Percentiles rank a stretch among this genome's conserved stretches.
These are phyloP conservation scores for Lentinus tigrinus DNA, from an alignment of 768 basidiomycete genomes.

Conservation along the genomic window DNA sequence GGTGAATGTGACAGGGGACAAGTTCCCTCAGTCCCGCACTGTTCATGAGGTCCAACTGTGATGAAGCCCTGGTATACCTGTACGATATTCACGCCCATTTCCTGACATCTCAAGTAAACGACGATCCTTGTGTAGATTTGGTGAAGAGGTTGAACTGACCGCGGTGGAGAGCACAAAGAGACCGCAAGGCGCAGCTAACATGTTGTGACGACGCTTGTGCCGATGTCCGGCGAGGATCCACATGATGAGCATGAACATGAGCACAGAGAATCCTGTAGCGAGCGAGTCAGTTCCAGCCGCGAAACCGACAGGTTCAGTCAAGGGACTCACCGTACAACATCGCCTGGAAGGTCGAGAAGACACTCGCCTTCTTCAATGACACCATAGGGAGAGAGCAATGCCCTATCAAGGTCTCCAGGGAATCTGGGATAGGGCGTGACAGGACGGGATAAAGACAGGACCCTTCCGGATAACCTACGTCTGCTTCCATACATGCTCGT, in stretches of 20 bases:
- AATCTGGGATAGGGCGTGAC: neutral
- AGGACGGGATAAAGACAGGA: neutral
- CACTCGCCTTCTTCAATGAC: conserved; percentile 4
- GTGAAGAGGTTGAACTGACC: neutral
- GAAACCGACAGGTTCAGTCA: neutral
- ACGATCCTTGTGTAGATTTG: too few relatives aligned
- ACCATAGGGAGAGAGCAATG: conserved; percentile 1
- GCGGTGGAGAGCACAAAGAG: conserved; percentile 19
- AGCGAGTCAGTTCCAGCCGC: neutral
- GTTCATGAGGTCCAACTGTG: conserved; percentile 1
- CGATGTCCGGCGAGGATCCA: conserved; percentile 22
- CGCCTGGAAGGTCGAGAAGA: conserved; percentile 22
- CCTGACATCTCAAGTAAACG: neutral
- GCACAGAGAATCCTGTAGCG: conserved; percentile 19
- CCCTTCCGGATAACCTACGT: too few relatives aligned
- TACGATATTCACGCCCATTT: conserved; percentile 15
- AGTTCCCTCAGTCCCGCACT: conserved; percentile 3
- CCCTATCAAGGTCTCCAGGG: too few relatives aligned
- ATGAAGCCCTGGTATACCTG: conserved; percentile 7
- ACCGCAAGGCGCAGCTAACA: conserved; percentile 16
- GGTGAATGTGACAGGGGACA: conserved; percentile 6
- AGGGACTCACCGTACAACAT: conserved; percentile 21
- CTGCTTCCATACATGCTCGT: too few relatives aligned
- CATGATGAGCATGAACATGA: conserved; percentile 22
- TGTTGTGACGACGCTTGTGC: conserved; percentile 8